Evolutionary conservation across 176 grass and related monocot species (phyloP).

Genomic region (Musa acuminata): DNA sequence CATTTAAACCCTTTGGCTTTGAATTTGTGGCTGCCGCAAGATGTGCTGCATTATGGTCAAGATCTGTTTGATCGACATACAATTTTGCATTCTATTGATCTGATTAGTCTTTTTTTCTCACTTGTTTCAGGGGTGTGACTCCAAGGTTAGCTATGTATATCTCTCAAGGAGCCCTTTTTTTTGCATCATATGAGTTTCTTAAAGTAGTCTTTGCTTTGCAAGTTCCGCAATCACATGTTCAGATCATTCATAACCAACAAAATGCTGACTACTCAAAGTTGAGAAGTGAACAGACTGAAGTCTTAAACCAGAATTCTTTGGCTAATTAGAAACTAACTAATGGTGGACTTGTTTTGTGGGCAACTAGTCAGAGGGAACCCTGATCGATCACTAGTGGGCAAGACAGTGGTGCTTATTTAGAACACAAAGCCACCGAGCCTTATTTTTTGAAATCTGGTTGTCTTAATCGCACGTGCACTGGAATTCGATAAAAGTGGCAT

Average conservation of each 20-base stretch:
- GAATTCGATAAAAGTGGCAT: neutral
- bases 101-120: neutral
- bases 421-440: too few species aligned
- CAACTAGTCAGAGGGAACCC: neutral
- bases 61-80: neutral
- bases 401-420: too few species aligned
- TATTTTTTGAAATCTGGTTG: neutral
- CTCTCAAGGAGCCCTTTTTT: slow-evolving; percentile 91
- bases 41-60: neutral
- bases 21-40: neutral
- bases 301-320: neutral
- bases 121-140: slow-evolving; percentile 61
- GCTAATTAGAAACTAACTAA: neutral
- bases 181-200: slow-evolving; percentile 84
- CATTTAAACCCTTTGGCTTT: neutral
- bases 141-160: slow-evolving; percentile 77
- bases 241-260: slow-evolving; percentile 10
- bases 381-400: neutral
- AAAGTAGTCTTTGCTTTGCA: slow-evolving; percentile 56
- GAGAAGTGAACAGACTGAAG: slow-evolving; percentile 13
- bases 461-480: neutral
- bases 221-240: slow-evolving; percentile 15
- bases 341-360: neutral
- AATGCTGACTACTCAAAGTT: neutral
- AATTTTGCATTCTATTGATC: neutral